A percentile compares a stretch with the other conserved stretches of the same genome.
These are phyloP conservation scores for Setaria italica DNA, from an alignment of 202 grass and related monocot species.

Conservation along the genomic window DNA sequence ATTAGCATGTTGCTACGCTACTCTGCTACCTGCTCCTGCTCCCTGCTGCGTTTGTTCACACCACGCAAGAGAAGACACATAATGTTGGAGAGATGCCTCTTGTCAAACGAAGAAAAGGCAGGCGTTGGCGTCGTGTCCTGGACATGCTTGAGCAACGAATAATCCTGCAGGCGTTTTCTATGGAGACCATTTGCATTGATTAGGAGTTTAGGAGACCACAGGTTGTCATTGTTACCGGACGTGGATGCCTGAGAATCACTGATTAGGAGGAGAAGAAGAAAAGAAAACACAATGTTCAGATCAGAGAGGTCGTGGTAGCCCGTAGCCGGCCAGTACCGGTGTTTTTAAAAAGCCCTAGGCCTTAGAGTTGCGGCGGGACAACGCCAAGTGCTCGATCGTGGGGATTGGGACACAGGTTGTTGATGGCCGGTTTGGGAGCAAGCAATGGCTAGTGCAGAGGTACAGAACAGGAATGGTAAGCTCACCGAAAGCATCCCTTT, in stretches of 20 bases:
- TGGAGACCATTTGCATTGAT: neutral
- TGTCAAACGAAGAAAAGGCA: conserved; percentile 23
- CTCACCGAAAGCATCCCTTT: neutral
- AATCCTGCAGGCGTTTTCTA: conserved; percentile 18
- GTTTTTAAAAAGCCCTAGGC: neutral
- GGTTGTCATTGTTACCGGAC: conserved; percentile 6
- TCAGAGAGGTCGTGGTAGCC: neutral
- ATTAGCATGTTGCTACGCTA: conserved; percentile 4
- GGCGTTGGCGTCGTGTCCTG: conserved; percentile 29
- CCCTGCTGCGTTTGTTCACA: neutral
- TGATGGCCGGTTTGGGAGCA: neutral
- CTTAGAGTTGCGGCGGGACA: neutral
- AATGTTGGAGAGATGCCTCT: conserved; percentile 21
- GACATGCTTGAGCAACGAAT: conserved; percentile 38
- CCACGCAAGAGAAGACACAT: neutral
- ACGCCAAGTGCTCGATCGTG: neutral
- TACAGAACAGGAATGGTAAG: neutral
- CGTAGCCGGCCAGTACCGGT: neutral
- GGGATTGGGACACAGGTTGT: neutral
- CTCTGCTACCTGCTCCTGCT: neutral
- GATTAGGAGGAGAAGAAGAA: neutral
- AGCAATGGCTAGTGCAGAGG: neutral
- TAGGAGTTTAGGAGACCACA: neutral
- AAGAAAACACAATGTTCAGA: neutral
- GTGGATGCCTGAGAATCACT: conserved; percentile 26